phyloP scores from a whole-genome alignment of 495 filamentous ascomycete species.

The Aspergillus campestris region DNA sequence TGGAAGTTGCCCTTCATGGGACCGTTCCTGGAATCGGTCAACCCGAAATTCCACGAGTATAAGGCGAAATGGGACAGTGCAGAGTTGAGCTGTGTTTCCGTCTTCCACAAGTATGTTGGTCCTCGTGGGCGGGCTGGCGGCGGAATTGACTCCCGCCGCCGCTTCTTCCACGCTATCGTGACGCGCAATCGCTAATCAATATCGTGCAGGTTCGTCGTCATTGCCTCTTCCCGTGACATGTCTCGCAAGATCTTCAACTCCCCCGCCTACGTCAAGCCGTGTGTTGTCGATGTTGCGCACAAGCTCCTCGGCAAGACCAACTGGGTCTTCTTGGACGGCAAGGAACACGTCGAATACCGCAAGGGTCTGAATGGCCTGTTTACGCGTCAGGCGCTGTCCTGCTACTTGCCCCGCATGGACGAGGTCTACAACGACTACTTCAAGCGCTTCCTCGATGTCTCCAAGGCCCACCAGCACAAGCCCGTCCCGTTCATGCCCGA shows the following conservation, averaged over 20 bases:
- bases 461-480: constrained; percentile 54
- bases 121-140: too few relatives aligned
- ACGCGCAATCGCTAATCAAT: constrained; percentile 5
- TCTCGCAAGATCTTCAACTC: constrained; percentile 97
- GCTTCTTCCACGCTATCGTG: neutral
- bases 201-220: constrained; percentile 77
- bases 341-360: constrained; percentile 90
- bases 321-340: constrained; percentile 97
- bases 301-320: constrained; percentile 88
- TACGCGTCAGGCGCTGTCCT: constrained; percentile 78
- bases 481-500: constrained; percentile 81
- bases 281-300: constrained; percentile 90
- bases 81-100: constrained; percentile 88
- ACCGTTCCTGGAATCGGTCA: constrained; percentile 84
- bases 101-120: constrained; percentile 98
- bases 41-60: constrained; percentile 88
- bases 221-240: constrained; percentile 92
- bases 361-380: constrained; percentile 94
- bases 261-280: constrained; percentile 85
- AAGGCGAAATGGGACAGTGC: constrained; percentile 87
- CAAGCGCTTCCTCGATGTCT: constrained; percentile 63
- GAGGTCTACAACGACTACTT: constrained; percentile 88
- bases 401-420: constrained; percentile 87
- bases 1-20: constrained; percentile 94
- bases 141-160: too few relatives aligned